phyloP scores from a whole-genome alignment of 371 early-diverging fungal species.

The Mucor saturninus region DNA sequence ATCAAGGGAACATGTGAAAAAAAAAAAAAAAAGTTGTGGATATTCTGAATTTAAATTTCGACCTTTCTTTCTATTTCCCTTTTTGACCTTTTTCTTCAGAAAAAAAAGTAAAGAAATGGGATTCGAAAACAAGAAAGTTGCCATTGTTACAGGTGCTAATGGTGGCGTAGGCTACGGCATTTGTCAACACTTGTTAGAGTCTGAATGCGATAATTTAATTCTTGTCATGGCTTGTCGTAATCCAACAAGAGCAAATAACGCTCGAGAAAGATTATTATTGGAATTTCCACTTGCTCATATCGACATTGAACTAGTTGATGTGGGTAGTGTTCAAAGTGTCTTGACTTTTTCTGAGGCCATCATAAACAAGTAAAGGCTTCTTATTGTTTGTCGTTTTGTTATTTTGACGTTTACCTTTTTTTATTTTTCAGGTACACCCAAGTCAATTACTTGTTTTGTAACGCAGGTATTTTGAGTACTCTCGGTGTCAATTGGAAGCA shows the following conservation, averaged over 20 bases:
- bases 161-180: constrained; percentile 81
- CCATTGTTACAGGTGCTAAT: constrained; percentile 72
- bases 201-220: constrained; percentile 36
- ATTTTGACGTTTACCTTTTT: background rate
- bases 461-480: constrained; percentile 80
- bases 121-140: constrained; percentile 35
- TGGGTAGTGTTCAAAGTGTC: constrained; percentile 58
- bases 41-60: background rate
- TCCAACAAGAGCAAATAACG: constrained; percentile 58
- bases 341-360: constrained; percentile 33
- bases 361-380: constrained; percentile 23
- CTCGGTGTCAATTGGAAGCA: constrained; percentile 54
- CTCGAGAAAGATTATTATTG: constrained; percentile 54
- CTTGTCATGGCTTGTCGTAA: constrained; percentile 84
- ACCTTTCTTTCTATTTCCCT: background rate
- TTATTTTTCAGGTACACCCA: constrained; percentile 39
- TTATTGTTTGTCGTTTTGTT: background rate
- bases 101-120: background rate
- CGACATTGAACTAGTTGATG: constrained; percentile 60
- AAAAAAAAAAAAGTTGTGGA: no score
- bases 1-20: no score
- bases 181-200: constrained; percentile 62
- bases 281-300: constrained; percentile 47
- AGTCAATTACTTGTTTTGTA: constrained; percentile 76
- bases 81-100: constrained; percentile 4